Base-by-base conservation (phyloP, 495 filamentous ascomycete genomes). In the Penicillium longicatenatum region DNA sequence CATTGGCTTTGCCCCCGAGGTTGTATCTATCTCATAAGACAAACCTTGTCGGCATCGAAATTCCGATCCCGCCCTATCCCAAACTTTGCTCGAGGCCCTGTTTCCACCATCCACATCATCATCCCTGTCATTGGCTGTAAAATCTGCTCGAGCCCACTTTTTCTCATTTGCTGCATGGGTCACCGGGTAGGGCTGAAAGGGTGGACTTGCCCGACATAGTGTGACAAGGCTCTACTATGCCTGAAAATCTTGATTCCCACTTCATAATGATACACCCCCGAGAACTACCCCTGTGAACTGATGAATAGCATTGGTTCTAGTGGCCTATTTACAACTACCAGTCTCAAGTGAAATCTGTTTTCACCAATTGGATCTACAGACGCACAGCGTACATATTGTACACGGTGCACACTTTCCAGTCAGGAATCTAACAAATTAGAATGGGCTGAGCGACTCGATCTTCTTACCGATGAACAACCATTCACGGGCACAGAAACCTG, bases 381-480 rank as follows among this genome's bases (percentile, higher is more conserved):
- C 26, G 26, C 26, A 26, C 26, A 26, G 3, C 26, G 26, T 26
- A 26, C 26, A 26, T 6, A 26, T 26, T 26, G 26, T 26, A 26
- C 3, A 26, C 26, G 7, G 26, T 26, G 31, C 31, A 35, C 9
- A 35, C 3, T 35, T 9, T 0, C 9, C 31, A 9, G 12, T 10
- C 8, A 9, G 33, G 16, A 6, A 17, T 14, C 21, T 11, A 14
- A 1, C 12, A 26, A 8, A 29, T 7, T 48, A 55, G 45, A 35
- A 59, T 54, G 43, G 57, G 57, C 31, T 59, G 51, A 59, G 50
- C 31, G 10, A 43, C 33, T 14, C 2, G 39, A 14, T 19, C 21
- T 22, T 4, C n/a, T 24, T 37, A 22, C 44, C 44, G 44, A 46
- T 46, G 20, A 46, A 44, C 2, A 44, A 46, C 16, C 16, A 39